A percentile compares a stretch with the other conserved stretches of the same genome.
Evolutionary conservation across 108 stramenopile species (phyloP).

Genomic region (Cylindrotheca fusiformis): DNA sequence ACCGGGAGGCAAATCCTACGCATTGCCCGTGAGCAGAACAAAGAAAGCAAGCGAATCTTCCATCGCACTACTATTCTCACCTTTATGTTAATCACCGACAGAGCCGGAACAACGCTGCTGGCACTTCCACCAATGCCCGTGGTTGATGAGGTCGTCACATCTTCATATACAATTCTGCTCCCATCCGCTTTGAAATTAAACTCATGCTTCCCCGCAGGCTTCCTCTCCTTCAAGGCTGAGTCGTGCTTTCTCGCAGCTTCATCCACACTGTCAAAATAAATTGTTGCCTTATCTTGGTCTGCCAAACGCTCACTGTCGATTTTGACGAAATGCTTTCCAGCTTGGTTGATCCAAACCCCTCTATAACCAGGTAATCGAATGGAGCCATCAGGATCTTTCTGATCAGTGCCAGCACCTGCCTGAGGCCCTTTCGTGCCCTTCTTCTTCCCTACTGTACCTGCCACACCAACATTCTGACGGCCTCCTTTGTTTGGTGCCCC

Average conservation of each 20-base stretch:
- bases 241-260: slow-evolving; percentile 73
- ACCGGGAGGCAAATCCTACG: slow-evolving; percentile 65
- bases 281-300: slow-evolving; percentile 17
- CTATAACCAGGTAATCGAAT: slow-evolving; percentile 62
- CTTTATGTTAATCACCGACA: slow-evolving; percentile 80
- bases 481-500: neutral
- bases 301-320: slow-evolving; percentile 44
- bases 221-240: slow-evolving; percentile 28
- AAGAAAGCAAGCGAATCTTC: slow-evolving; percentile 1
- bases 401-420: slow-evolving; percentile 26
- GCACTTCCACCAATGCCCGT: slow-evolving; percentile 45
- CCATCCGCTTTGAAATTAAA: slow-evolving; percentile 74
- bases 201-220: slow-evolving; percentile 35
- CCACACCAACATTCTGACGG: slow-evolving; percentile 5
- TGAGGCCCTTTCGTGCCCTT: slow-evolving; percentile 17
- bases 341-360: slow-evolving; percentile 67
- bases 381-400: slow-evolving; percentile 66
- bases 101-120: slow-evolving; percentile 34
- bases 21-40: neutral
- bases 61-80: slow-evolving; percentile 20
- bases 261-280: slow-evolving; percentile 63
- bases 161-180: slow-evolving; percentile 59
- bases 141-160: slow-evolving; percentile 37
- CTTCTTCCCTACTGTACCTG: slow-evolving; percentile 55
- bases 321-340: slow-evolving; percentile 77